phyloP scores from a whole-genome alignment of 139 green algal species.

The Auxenochlorella pyrenoidosa region DNA sequence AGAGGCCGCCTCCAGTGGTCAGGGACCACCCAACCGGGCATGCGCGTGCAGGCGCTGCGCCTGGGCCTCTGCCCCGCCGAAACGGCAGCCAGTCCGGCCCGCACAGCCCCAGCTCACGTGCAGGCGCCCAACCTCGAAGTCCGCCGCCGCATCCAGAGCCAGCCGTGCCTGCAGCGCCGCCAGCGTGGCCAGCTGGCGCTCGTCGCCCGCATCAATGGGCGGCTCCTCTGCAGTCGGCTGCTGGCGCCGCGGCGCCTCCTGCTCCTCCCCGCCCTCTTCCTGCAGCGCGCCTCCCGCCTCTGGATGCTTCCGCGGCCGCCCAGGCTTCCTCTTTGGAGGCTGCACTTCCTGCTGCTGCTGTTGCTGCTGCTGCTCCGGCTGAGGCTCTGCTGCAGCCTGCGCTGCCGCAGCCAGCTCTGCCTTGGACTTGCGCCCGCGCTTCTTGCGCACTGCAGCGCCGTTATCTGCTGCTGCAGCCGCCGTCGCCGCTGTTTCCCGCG shows the following conservation, averaged over 20 bases:
- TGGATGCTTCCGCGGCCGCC: background rate
- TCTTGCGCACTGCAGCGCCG: no score
- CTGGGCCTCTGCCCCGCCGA: background rate
- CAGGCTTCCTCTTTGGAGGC: background rate
- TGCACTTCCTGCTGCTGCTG: background rate
- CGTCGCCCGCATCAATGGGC: background rate
- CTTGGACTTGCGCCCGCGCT: background rate
- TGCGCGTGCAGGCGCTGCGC: background rate
- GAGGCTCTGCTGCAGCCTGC: background rate
- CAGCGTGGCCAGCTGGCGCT: background rate
- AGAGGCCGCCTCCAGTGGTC: no score
- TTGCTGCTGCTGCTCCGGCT: background rate
- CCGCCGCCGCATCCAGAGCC: conserved; percentile 15
- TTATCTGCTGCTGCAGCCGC: background rate
- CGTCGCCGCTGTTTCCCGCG: no score
- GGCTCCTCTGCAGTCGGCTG: background rate
- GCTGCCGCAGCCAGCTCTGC: background rate
- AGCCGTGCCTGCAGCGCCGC: background rate
- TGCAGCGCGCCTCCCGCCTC: no score
- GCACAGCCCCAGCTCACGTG: background rate
- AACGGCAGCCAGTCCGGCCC: background rate
- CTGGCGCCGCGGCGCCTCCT: background rate
- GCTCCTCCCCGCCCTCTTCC: background rate
- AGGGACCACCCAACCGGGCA: background rate
- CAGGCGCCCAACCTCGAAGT: conserved; percentile 16